Conservation (phyloP, 345 rosid genomes). For the Rhizophora mangle region DNA sequence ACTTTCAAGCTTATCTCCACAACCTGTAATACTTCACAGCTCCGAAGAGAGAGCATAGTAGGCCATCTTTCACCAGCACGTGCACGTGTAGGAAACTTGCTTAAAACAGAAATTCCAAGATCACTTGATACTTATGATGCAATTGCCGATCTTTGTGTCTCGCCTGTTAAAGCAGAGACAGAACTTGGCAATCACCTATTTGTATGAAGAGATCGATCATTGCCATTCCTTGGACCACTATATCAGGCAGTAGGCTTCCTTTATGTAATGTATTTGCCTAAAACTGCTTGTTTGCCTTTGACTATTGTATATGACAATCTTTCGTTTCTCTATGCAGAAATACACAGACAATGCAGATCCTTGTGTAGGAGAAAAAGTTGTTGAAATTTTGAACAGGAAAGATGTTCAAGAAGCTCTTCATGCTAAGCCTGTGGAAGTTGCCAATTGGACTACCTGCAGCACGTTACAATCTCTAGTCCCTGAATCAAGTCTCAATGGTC, state of each 20-base stretch:
- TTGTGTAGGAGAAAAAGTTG: background rate
- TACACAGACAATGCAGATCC: background rate
- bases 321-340: background rate
- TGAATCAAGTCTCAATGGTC: no score
- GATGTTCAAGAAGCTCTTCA: conserved; percentile 7
- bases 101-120: background rate
- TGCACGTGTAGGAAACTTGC: background rate
- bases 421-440: background rate
- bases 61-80: background rate
- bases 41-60: background rate
- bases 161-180: background rate
- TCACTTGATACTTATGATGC: background rate
- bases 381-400: conserved; percentile 5
- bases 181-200: background rate
- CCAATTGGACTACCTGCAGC: background rate
- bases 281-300: background rate
- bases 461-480: background rate
- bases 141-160: background rate
- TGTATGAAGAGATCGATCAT: background rate
- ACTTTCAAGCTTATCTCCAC: background rate
- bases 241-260: background rate
- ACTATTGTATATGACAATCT: background rate
- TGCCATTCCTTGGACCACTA: background rate
- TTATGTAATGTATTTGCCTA: background rate
- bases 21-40: background rate